Evolutionary conservation across 208 protist species (phyloP).

Genomic region (Wallacemonas sp.): DNA sequence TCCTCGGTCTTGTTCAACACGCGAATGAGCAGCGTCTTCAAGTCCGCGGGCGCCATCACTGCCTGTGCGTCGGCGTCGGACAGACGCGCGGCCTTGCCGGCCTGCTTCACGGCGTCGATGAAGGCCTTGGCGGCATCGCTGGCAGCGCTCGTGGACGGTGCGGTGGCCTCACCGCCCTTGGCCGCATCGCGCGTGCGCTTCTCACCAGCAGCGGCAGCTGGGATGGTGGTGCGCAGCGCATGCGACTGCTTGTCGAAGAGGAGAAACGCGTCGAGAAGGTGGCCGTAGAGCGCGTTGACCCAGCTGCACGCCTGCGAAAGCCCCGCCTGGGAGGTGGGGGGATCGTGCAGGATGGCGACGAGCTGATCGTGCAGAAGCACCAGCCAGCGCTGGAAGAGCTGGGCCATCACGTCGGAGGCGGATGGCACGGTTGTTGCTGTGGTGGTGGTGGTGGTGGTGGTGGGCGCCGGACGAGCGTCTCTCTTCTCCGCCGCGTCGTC

Average conservation of each 20-base stretch:
- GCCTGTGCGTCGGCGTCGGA: too few species aligned
- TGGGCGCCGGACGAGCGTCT: too few species aligned
- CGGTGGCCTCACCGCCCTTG: neutral
- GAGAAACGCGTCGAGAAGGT: slow-evolving; percentile 14
- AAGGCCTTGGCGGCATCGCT: neutral
- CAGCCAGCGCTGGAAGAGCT: slow-evolving; percentile 5
- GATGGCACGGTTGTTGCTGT: neutral
- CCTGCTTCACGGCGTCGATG: too few species aligned
- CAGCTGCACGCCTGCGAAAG: neutral
- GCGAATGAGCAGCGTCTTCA: too few species aligned
- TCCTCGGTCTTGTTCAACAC: too few species aligned
- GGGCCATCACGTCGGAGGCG: neutral
- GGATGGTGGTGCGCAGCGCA: neutral
- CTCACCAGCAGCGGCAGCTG: neutral
- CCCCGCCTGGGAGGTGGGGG: neutral
- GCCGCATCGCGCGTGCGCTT: neutral
- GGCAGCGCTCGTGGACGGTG: neutral
- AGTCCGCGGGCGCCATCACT: too few species aligned
- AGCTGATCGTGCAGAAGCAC: slow-evolving; percentile 1
- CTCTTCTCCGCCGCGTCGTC: neutral
- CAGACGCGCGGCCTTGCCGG: too few species aligned
- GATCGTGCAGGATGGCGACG: neutral
- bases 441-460: neutral
- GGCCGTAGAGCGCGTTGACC: slow-evolving; percentile 12
- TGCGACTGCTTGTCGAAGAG: neutral